Percentiles rank a stretch among this genome's conserved stretches.
Evolutionary conservation across 805 yeast genomes (phyloP).

Genomic region (Kurtzmaniella cleridarum): DNA sequence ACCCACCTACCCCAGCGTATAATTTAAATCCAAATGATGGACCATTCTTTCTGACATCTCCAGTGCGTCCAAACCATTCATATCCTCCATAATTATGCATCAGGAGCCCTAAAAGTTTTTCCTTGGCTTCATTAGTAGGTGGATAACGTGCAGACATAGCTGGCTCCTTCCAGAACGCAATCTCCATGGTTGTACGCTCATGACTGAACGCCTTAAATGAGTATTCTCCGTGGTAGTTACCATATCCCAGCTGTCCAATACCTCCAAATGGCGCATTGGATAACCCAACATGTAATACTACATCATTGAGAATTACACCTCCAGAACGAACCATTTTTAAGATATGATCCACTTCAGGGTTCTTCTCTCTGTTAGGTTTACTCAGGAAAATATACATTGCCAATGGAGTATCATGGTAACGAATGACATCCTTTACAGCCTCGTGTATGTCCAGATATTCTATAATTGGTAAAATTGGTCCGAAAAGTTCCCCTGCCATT

Average conservation of each 20-base stretch:
- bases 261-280: slow-evolving; percentile 85
- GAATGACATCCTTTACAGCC: slow-evolving; percentile 39
- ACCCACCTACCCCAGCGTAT: slow-evolving; percentile 29
- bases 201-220: slow-evolving; percentile 61
- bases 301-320: slow-evolving; percentile 63
- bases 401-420: slow-evolving; percentile 67
- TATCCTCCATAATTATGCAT: slow-evolving; percentile 24
- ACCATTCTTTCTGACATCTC: slow-evolving; percentile 28
- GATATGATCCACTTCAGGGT: slow-evolving; percentile 38
- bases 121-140: slow-evolving; percentile 44
- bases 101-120: slow-evolving; percentile 18
- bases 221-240: slow-evolving; percentile 70
- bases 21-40: slow-evolving; percentile 26
- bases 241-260: slow-evolving; percentile 77
- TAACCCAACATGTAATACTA: slow-evolving; percentile 64
- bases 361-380: slow-evolving; percentile 39
- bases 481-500: slow-evolving; percentile 77
- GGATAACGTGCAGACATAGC: slow-evolving; percentile 60
- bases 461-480: slow-evolving; percentile 78
- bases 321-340: slow-evolving; percentile 63
- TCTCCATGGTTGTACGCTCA: slow-evolving; percentile 59
- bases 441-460: slow-evolving; percentile 42
- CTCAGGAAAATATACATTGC: slow-evolving; percentile 67
- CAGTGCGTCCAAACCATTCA: slow-evolving; percentile 36
- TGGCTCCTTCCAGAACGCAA: slow-evolving; percentile 60